A percentile compares a stretch with the other conserved stretches of the same genome.
Conservation (phyloP, 345 rosid genomes). For the Boechera stricta region DNA sequence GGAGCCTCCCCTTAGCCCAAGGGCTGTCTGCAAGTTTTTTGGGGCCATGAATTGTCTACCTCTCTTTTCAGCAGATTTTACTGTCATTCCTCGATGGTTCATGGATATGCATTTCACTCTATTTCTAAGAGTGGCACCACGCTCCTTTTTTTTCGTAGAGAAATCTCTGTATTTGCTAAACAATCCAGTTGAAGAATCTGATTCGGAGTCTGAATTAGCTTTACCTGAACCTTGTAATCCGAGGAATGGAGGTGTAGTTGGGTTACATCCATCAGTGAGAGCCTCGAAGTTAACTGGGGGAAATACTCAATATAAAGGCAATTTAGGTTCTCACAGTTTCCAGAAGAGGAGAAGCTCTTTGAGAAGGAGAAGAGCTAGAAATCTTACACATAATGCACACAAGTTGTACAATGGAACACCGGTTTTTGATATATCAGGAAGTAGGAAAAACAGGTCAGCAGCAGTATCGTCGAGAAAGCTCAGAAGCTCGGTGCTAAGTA, state of each 20-base stretch:
- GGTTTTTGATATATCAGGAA: slow-evolving; percentile 62
- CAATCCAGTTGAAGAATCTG: slow-evolving; percentile 37
- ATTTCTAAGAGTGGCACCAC: slow-evolving; percentile 41
- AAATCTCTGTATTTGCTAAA: slow-evolving; percentile 41
- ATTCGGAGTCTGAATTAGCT: slow-evolving; percentile 30
- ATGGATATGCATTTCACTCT: slow-evolving; percentile 54
- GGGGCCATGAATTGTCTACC: slow-evolving; percentile 52
- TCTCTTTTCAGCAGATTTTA: slow-evolving; percentile 66
- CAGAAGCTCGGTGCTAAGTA: slow-evolving; percentile 54
- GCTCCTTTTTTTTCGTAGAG: slow-evolving; percentile 54
- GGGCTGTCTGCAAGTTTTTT: slow-evolving; percentile 73
- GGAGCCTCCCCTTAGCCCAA: slow-evolving; percentile 53
- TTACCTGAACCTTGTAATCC: slow-evolving; percentile 36
- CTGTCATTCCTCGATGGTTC: slow-evolving; percentile 73
- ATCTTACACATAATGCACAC: slow-evolving; percentile 53
- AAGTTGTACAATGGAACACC: slow-evolving; percentile 56
- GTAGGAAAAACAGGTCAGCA: slow-evolving; percentile 62
- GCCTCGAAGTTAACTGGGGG: slow-evolving; percentile 58
- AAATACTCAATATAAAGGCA: slow-evolving; percentile 53
- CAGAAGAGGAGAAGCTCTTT: slow-evolving; percentile 79
- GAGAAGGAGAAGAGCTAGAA: slow-evolving; percentile 70
- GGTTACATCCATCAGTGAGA: slow-evolving; percentile 55
- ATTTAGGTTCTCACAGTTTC: slow-evolving; percentile 61
- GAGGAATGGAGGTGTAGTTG: slow-evolving; percentile 41
- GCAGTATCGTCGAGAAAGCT: slow-evolving; percentile 54